Conservation (phyloP, 2,329 filamentous ascomycete species). For the Fusarium sp. region DNA sequence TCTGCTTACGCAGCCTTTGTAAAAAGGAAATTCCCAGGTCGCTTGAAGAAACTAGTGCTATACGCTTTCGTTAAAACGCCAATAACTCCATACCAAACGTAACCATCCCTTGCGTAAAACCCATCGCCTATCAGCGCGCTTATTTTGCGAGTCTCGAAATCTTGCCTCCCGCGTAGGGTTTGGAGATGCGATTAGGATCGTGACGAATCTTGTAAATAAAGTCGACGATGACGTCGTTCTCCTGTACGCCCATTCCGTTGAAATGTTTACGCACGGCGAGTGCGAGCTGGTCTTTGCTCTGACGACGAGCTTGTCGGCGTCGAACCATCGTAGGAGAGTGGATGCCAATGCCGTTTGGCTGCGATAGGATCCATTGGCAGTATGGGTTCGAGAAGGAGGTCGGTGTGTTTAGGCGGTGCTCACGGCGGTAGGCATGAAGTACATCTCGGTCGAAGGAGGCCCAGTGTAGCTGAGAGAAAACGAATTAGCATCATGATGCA, state of each 20-base stretch:
- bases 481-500: conserved; percentile 21
- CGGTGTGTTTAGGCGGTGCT: conserved; percentile 78
- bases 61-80: conserved; percentile 29
- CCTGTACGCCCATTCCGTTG: conserved; percentile 81
- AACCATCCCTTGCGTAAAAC: conserved; percentile 19
- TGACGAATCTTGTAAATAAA: conserved; percentile 76
- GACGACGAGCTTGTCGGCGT: conserved; percentile 71
- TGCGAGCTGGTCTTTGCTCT: conserved; percentile 79
- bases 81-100: conserved; percentile 38
- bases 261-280: conserved; percentile 84
- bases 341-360: conserved; percentile 73
- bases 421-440: conserved; percentile 80
- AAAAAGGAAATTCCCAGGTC: conserved; percentile 17
- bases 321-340: conserved; percentile 82
- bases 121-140: conserved; percentile 5
- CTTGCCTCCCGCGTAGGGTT: conserved; percentile 32
- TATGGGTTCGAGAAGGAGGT: conserved; percentile 75
- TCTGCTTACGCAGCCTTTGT: conserved; percentile 27
- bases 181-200: conserved; percentile 48
- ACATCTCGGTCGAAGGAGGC: conserved; percentile 73
- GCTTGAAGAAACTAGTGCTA: conserved; percentile 21
- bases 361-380: conserved; percentile 71
- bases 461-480: conserved; percentile 69
- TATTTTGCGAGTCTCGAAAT: conserved; percentile 26
- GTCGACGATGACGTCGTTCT: conserved; percentile 86